Conservation (phyloP, 2,329 filamentous ascomycete genomes). For the Apiospora saccharicola region DNA sequence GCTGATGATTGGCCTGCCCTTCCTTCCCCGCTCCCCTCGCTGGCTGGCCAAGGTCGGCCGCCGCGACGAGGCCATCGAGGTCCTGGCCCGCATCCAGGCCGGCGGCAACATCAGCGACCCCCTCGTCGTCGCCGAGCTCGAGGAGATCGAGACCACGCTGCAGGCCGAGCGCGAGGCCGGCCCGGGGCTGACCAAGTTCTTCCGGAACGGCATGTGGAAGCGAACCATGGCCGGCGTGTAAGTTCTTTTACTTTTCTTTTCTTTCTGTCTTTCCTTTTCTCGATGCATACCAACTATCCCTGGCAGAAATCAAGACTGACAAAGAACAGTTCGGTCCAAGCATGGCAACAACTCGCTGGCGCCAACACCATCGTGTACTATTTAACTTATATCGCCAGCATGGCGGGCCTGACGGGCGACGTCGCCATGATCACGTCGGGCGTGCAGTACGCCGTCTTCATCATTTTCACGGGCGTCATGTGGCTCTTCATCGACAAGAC, state of each 20-base stretch:
- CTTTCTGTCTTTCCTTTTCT: too few species aligned
- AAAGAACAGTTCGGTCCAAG: too few species aligned
- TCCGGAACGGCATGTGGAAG: constrained; percentile 62
- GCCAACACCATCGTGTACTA: constrained; percentile 66
- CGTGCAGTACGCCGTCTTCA: constrained; percentile 62
- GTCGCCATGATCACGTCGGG: constrained; percentile 61
- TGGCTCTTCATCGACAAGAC: constrained; percentile 61
- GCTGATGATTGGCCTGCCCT: constrained; percentile 64
- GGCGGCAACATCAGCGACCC: constrained; percentile 61
- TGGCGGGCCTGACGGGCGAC: constrained; percentile 62
- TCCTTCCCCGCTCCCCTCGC: constrained; percentile 68
- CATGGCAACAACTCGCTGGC: constrained; percentile 51
- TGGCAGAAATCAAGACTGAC: too few species aligned
- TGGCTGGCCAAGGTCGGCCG: constrained; percentile 70
- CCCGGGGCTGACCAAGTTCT: constrained; percentile 47
- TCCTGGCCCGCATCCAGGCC: constrained; percentile 64
- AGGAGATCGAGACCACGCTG: constrained; percentile 56
- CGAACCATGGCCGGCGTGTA: constrained; percentile 60
- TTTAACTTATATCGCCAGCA: constrained; percentile 66
- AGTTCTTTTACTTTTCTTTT: too few species aligned
- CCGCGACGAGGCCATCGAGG: constrained; percentile 61
- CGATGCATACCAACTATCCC: not conserved
- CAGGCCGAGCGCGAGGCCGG: constrained; percentile 45
- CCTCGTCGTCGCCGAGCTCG: constrained; percentile 63
- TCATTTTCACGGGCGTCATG: constrained; percentile 55